phyloP scores from a whole-genome alignment of 441 rosid genomes.

The Isatis lusitanica region DNA sequence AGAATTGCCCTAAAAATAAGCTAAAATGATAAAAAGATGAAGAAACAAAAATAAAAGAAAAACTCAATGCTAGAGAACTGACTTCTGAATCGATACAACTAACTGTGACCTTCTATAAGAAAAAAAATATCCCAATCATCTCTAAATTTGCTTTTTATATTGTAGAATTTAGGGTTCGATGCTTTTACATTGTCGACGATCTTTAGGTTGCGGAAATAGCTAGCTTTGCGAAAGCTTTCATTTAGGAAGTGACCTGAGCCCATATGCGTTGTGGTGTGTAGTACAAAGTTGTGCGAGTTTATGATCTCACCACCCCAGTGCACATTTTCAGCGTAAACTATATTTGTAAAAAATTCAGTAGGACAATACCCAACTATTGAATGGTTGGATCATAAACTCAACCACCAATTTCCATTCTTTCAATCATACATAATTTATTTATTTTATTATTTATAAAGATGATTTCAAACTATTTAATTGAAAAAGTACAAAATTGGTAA shows the following conservation, averaged over 20 bases:
- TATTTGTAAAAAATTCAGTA: not conserved
- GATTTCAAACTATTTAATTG: not conserved
- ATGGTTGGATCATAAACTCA: not conserved
- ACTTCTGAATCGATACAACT: not conserved
- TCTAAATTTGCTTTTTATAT: not conserved
- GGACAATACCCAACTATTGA: not conserved
- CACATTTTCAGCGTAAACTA: not conserved
- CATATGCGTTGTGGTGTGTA: not conserved
- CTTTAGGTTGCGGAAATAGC: not conserved
- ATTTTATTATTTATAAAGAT: not conserved
- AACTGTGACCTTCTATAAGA: not conserved
- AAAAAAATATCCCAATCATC: not conserved
- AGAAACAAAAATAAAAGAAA: not conserved
- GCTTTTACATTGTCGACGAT: not conserved
- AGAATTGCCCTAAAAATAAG: not conserved
- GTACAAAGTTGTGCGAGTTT: not conserved
- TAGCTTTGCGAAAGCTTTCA: not conserved
- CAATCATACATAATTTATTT: not conserved
- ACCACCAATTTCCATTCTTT: slow-evolving; percentile 4
- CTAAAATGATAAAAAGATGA: not conserved
- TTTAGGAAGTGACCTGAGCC: not conserved
- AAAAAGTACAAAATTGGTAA: not conserved
- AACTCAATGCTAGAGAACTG: not conserved
- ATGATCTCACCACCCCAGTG: not conserved
- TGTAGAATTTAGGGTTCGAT: not conserved